Percentiles rank a stretch among this genome's conserved stretches.
Evolutionary conservation across 108 stramenopile genomes (phyloP).

Genomic region (Cyclostephanos tholiformis): DNA sequence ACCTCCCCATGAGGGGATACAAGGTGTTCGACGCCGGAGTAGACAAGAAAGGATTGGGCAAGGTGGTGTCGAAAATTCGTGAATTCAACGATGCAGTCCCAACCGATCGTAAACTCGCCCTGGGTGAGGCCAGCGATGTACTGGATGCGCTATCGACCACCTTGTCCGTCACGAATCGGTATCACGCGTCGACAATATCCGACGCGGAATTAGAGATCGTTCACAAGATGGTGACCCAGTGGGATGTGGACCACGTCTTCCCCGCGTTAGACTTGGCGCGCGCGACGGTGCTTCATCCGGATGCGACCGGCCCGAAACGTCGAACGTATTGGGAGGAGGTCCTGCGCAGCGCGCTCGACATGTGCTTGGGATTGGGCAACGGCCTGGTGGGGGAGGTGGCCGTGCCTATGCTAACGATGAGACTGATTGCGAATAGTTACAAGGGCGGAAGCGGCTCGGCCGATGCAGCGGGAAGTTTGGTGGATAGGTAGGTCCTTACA

Average conservation of each 20-base stretch:
- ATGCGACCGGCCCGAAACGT: slow-evolving; percentile 54
- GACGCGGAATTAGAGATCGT: slow-evolving; percentile 54
- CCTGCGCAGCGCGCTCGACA: slow-evolving; percentile 32
- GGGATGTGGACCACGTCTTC: slow-evolving; percentile 62
- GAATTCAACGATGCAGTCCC: slow-evolving; percentile 53
- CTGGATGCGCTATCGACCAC: slow-evolving; percentile 55
- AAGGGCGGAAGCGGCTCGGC: slow-evolving; percentile 73
- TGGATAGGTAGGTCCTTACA: slow-evolving; percentile 31
- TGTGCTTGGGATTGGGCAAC: slow-evolving; percentile 44
- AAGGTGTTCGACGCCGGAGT: slow-evolving; percentile 72
- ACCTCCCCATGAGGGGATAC: slow-evolving; percentile 73
- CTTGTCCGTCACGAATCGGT: slow-evolving; percentile 71
- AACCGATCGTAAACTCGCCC: slow-evolving; percentile 37
- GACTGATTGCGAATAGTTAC: slow-evolving; percentile 77
- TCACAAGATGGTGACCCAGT: slow-evolving; percentile 55
- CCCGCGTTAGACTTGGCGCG: slow-evolving; percentile 85
- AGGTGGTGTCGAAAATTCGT: slow-evolving; percentile 70
- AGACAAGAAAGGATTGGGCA: slow-evolving; percentile 64
- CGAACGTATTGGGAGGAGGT: slow-evolving; percentile 59
- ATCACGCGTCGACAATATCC: slow-evolving; percentile 71
- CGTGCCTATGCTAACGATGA: slow-evolving; percentile 82
- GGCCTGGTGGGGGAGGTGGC: slow-evolving; percentile 60
- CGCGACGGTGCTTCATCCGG: slow-evolving; percentile 70
- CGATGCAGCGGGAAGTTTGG: slow-evolving; percentile 50
- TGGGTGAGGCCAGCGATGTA: slow-evolving; percentile 27